Base-by-base conservation (phyloP, 176 grass and related monocot species). In the Zizania latifolia region DNA sequence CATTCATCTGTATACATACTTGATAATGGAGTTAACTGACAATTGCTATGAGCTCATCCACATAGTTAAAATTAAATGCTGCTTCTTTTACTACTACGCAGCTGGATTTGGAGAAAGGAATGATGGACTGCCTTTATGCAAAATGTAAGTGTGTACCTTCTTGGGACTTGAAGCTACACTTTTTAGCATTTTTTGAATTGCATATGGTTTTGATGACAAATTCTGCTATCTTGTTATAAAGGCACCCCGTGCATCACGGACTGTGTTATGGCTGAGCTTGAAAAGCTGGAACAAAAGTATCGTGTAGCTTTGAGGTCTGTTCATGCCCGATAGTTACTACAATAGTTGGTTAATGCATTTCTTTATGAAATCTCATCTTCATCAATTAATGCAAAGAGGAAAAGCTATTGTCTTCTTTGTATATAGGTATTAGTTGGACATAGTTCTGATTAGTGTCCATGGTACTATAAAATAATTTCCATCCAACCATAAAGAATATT, bases 51-150 rank as follows among this genome's bases (percentile, higher is more conserved):
- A 34, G 1, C 8, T 11, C 2, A 66, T 37, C 41, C 17, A 11
- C 35, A 37, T 76, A 11, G 13, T 24, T 84, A 46, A 53, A 46
- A 79, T 45, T n/a, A n/a, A n/a, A n/a, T n/a, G n/a, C n/a, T n/a
- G 19, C 37, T 79, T 65, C 69, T 34, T 79, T 64, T 16, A 50
- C 13, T 28, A 22, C 24, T 31, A 31, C 81, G 76, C 86, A 94
- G 94, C 80, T 97, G 84, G 91, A 97, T 97, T 87, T 97, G 81
- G 94, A 93, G 77, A 97, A 97, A 73, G 91, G 91, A 85, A 97
- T 97, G 94, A 93, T 94, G 91, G 88, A 97, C 51, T 97, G 94
- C 62, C 86, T 97, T 19, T 97, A 97, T 92, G 94, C 94, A 73
- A 97, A 97, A 92, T 97, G 94, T 97, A 71, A 85, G 86, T 64